phyloP scores from a whole-genome alignment of 495 filamentous ascomycete species.

The Penicillium simplicissimum region DNA sequence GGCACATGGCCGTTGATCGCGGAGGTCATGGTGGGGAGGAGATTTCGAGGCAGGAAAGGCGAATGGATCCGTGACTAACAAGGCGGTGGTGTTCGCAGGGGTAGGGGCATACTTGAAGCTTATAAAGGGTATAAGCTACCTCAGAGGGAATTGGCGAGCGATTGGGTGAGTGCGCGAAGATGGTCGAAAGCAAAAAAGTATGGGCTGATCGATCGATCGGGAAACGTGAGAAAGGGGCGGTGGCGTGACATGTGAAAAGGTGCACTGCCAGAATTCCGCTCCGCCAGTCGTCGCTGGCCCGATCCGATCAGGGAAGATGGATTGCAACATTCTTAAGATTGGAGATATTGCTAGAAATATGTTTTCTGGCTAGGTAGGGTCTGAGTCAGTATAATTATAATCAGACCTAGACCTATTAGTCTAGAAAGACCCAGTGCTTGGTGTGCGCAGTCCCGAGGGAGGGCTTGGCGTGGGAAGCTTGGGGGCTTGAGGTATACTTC shows the following conservation, averaged over 20 bases:
- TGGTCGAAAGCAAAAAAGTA: constrained; percentile 10
- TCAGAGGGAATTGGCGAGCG: not conserved
- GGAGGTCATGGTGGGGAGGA: constrained; percentile 23
- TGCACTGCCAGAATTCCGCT: not conserved
- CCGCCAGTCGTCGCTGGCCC: not conserved
- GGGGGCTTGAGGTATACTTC: not conserved
- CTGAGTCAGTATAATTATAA: not conserved
- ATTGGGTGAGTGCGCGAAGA: not conserved
- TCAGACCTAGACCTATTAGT: not conserved
- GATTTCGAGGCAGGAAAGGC: constrained; percentile 9
- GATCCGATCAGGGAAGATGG: not conserved
- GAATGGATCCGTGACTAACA: constrained; percentile 1
- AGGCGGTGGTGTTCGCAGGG: constrained; percentile 19
- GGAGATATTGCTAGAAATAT: too few species aligned
- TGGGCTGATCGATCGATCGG: constrained; percentile 26
- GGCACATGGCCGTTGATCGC: constrained; percentile 31
- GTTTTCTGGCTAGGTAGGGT: too few species aligned
- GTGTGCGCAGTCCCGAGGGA: not conserved
- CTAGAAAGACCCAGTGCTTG: not conserved
- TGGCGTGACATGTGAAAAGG: constrained; percentile 47
- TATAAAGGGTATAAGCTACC: constrained; percentile 5
- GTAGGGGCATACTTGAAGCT: constrained; percentile 19
- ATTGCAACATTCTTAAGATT: not conserved
- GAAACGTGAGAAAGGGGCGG: constrained; percentile 22
- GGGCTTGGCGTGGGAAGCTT: not conserved